A percentile compares a stretch with the other conserved stretches of the same genome.
Conservation (phyloP, 306 rosid genomes). For the Inga leiocalycina region DNA sequence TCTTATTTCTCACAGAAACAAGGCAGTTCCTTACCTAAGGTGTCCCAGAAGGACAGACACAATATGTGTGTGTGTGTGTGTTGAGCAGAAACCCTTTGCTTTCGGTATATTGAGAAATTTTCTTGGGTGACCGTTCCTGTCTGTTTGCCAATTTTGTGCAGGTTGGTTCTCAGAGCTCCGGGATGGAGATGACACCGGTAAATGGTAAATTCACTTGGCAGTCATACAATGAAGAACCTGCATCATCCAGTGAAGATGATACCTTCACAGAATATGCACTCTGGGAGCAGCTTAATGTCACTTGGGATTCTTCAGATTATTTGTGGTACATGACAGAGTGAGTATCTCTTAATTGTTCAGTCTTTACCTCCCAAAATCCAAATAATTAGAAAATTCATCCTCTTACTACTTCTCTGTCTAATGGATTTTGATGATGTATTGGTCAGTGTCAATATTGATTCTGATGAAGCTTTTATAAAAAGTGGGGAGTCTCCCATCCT, state of each 20-base stretch:
- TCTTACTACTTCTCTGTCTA: conserved; percentile 10
- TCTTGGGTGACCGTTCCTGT: conserved; percentile 10
- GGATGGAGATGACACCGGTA: conserved; percentile 58
- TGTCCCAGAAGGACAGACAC: conserved; percentile 15
- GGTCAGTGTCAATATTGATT: conserved; percentile 70
- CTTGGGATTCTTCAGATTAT: conserved; percentile 85
- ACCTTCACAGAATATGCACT: conserved; percentile 58
- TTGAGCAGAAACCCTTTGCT: not conserved
- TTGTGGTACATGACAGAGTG: conserved; percentile 99
- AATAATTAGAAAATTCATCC: conserved; percentile 18
- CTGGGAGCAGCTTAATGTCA: conserved; percentile 73
- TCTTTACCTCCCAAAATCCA: not conserved
- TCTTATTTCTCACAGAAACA: not conserved
- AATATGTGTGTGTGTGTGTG: not conserved
- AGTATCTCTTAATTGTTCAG: conserved; percentile 41
- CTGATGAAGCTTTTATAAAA: conserved; percentile 72
- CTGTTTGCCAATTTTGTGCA: conserved; percentile 32
- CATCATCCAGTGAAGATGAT: conserved; percentile 54
- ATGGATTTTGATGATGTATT: conserved; percentile 6
- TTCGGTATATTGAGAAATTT: not conserved
- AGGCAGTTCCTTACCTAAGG: not conserved
- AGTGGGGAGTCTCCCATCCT: conserved; percentile 70
- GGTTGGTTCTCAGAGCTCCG: conserved; percentile 62
- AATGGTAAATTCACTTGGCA: conserved; percentile 60
- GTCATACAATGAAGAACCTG: conserved; percentile 78